phyloP scores from a whole-genome alignment of 2,329 filamentous ascomycete species.

The Ascochyta rabiei region DNA sequence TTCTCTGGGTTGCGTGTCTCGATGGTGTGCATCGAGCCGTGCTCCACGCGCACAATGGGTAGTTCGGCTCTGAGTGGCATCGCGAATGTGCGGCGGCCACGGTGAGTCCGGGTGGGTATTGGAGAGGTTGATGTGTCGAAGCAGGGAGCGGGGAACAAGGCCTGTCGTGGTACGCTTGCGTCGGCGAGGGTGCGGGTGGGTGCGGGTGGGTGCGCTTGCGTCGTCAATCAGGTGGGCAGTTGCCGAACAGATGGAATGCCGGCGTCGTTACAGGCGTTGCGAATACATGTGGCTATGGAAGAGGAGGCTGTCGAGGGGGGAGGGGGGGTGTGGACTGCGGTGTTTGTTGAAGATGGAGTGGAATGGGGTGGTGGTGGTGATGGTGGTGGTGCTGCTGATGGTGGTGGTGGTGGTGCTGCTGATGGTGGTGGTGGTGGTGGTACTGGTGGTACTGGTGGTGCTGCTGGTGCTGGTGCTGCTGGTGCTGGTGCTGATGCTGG shows the following conservation, averaged over 20 bases:
- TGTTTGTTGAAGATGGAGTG: too few species aligned
- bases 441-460: too few species aligned
- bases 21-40: slow-evolving; percentile 90
- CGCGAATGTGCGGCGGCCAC: slow-evolving; percentile 24
- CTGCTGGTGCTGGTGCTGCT: too few species aligned
- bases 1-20: slow-evolving; percentile 92
- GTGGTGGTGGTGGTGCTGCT: too few species aligned
- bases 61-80: slow-evolving; percentile 88
- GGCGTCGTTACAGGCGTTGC: slow-evolving; percentile 28
- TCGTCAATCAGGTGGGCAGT: slow-evolving; percentile 28
- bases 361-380: too few species aligned
- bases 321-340: too few species aligned
- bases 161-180: slow-evolving; percentile 20
- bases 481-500: too few species aligned
- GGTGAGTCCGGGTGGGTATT: slow-evolving; percentile 2
- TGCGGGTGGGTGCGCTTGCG: slow-evolving; percentile 32
- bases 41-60: slow-evolving; percentile 89
- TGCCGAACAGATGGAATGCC: slow-evolving; percentile 25
- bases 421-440: too few species aligned
- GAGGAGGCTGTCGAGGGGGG: too few species aligned
- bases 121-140: background rate
- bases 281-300: slow-evolving; percentile 22
- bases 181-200: slow-evolving; percentile 15
- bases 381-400: too few species aligned
- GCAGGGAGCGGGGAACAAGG: background rate